Evolutionary conservation across 2,329 filamentous ascomycete genomes (phyloP).

Genomic region (Reticulascus tulasneorum): DNA sequence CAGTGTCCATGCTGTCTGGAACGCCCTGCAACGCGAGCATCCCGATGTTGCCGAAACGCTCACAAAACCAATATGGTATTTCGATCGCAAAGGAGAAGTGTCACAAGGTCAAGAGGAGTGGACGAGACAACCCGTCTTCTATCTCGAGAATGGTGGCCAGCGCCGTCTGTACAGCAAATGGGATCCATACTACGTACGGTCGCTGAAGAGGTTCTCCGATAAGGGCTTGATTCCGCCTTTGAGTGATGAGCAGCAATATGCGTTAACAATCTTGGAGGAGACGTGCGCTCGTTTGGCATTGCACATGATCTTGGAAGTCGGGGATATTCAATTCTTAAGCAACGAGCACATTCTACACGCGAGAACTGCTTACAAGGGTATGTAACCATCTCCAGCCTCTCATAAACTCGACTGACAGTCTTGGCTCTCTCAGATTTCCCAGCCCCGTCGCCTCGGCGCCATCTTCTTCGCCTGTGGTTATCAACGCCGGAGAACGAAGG

Average conservation of each 20-base stretch:
- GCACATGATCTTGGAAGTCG: constrained; percentile 80
- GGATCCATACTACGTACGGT: constrained; percentile 85
- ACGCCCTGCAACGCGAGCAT: constrained; percentile 67
- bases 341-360: constrained; percentile 81
- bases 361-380: constrained; percentile 66
- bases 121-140: constrained; percentile 69
- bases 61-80: constrained; percentile 81
- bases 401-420: too few species aligned
- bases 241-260: constrained; percentile 63
- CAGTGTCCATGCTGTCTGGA: constrained; percentile 77
- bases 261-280: constrained; percentile 67
- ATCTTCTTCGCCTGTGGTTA: constrained; percentile 81
- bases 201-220: constrained; percentile 70
- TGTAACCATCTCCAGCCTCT: too few species aligned
- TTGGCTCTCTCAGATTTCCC: constrained; percentile 50
- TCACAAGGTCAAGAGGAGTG: constrained; percentile 71
- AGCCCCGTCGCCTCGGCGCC: constrained; percentile 66
- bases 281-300: constrained; percentile 68
- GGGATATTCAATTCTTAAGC: constrained; percentile 77
- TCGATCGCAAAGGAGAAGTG: constrained; percentile 84
- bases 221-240: constrained; percentile 69
- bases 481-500: constrained; percentile 77
- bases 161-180: constrained; percentile 76
- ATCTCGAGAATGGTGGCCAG: constrained; percentile 65
- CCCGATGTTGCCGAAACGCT: constrained; percentile 75